A percentile compares a stretch with the other conserved stretches of the same genome.
Evolutionary conservation across 2,329 filamentous ascomycete species (phyloP).

Genomic region (Cryphonectria naterciae): DNA sequence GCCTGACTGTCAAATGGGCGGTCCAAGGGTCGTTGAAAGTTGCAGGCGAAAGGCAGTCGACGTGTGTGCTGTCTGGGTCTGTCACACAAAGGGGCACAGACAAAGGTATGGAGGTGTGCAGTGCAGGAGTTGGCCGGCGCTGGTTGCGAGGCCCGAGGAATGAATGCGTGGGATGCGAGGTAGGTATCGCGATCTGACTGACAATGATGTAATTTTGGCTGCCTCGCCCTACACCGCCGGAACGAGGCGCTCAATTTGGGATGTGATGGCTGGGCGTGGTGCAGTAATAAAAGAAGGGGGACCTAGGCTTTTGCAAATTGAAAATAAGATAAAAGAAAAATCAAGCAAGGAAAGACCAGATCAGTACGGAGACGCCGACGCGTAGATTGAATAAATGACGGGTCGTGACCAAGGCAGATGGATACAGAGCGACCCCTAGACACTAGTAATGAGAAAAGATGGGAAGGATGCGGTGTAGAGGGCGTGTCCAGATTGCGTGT

Average conservation of each 20-base stretch:
- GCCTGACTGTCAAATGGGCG: not conserved
- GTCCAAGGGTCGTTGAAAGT: not conserved
- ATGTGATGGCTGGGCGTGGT: constrained; percentile 12
- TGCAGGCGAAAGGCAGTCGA: not conserved
- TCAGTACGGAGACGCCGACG: constrained; percentile 22
- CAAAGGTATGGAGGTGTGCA: not conserved
- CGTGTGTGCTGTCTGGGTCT: not conserved
- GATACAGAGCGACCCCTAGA: not conserved
- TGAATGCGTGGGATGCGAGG: not conserved
- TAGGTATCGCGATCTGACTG: constrained; percentile 3
- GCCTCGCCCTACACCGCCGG: constrained; percentile 26
- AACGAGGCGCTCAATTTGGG: constrained; percentile 12
- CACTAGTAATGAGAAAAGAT: not conserved
- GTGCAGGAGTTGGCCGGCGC: not conserved
- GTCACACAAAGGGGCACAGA: not conserved
- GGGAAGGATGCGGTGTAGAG: constrained; percentile 12
- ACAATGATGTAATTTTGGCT: constrained; percentile 19
- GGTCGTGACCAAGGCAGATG: constrained; percentile 22
- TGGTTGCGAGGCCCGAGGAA: not conserved
- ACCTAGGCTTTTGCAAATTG: not conserved
- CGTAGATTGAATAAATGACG: constrained; percentile 14
- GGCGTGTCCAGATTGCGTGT: not conserved
- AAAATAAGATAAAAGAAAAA: not conserved
- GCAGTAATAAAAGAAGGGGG: not conserved
- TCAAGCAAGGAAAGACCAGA: constrained; percentile 1